Percentiles rank a stretch among this genome's conserved stretches.
phyloP scores from a whole-genome alignment of 1,139 yeast species.

The Debaryomycetaceae sp. region DNA sequence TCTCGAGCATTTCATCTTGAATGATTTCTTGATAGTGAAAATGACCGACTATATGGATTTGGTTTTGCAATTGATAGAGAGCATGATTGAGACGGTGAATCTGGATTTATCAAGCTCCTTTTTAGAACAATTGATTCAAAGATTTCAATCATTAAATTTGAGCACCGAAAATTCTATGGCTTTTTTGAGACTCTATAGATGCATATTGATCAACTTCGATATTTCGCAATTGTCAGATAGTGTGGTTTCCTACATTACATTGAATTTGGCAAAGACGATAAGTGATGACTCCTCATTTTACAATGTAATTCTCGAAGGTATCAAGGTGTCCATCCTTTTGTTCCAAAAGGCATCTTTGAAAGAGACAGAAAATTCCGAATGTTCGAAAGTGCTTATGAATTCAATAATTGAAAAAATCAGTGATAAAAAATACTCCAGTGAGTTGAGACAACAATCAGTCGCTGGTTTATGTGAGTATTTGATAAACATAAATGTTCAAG shows the following conservation, averaged over 20 bases:
- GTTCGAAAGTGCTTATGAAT: slow-evolving; percentile 11
- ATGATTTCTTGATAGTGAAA: slow-evolving; percentile 15
- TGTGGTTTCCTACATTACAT: slow-evolving; percentile 31
- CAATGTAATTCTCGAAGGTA: slow-evolving; percentile 50
- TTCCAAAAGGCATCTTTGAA: slow-evolving; percentile 19
- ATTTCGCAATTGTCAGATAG: slow-evolving; percentile 9
- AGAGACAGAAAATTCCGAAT: slow-evolving; percentile 13
- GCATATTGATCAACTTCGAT: slow-evolving; percentile 16
- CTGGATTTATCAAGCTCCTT: slow-evolving; percentile 13
- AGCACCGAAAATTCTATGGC: slow-evolving; percentile 22
- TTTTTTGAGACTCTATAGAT: slow-evolving; percentile 24
- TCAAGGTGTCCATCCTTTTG: slow-evolving; percentile 38
- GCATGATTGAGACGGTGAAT: slow-evolving; percentile 16
- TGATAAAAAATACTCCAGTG: slow-evolving; percentile 45
- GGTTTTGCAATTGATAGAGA: slow-evolving; percentile 27
- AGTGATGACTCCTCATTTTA: slow-evolving; percentile 30
- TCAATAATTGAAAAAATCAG: slow-evolving; percentile 32
- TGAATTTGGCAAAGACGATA: slow-evolving; percentile 43
- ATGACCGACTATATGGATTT: slow-evolving; percentile 21
- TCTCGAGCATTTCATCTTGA: slow-evolving; percentile 16
- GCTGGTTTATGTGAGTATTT: slow-evolving; percentile 28
- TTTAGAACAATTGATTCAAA: slow-evolving; percentile 16
- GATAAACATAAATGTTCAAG: slow-evolving; percentile 12
- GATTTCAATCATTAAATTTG: slow-evolving; percentile 15
- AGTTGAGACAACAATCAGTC: slow-evolving; percentile 48